Base-by-base conservation (phyloP, 1,284 basidiomycete genomes). In the Ceratobasidium sp. region DNA sequence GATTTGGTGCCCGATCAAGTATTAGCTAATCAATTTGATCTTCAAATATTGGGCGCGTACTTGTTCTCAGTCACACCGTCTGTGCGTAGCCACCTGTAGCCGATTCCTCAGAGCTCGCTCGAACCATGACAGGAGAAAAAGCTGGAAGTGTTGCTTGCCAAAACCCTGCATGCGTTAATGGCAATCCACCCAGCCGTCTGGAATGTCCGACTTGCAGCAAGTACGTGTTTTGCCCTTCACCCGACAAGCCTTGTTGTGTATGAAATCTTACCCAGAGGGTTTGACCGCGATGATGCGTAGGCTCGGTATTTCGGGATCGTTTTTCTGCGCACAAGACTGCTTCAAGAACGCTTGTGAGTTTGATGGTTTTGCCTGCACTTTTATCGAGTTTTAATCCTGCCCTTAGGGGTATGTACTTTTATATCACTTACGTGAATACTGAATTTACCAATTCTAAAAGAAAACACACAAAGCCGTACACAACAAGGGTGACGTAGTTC, bases 141-240 rank as follows among this genome's bases (percentile, higher is more conserved):
- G 23, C 36, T n/a, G 62, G n/a, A 21, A 26, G 32, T 9, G 48
- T 53, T 23, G 6, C 21, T 23, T 93, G 91, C 79, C 91, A 93
- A 79, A 92, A 89, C 80, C 79, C 85, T 2, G 80, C 80, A 32
- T 94, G 92, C 79, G 84, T 86, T 23, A 92, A 92, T 74, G 89
- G 89, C 32, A 88, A 92, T 74, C 92, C 92, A 0, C 85, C 88
- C 14, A 93, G 92, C 28, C 84, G 84, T 21, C 83, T 94, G 26
- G 92, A 93, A 80, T 94, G 92, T 77, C 92, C 92, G 1, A 91
- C 91, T 2, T 94, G 92, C 81, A 87, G 85, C 81, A 93, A 93
- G 92, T 92, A 75, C 76, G 85, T 82, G 48, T 26, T 59, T 59
- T 59, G 57, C 57, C 57, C 57, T 59, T 52, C 39, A 59, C 32